Conservation (phyloP, 352 stramenopile genomes). For the Phytophthora podocarpi region DNA sequence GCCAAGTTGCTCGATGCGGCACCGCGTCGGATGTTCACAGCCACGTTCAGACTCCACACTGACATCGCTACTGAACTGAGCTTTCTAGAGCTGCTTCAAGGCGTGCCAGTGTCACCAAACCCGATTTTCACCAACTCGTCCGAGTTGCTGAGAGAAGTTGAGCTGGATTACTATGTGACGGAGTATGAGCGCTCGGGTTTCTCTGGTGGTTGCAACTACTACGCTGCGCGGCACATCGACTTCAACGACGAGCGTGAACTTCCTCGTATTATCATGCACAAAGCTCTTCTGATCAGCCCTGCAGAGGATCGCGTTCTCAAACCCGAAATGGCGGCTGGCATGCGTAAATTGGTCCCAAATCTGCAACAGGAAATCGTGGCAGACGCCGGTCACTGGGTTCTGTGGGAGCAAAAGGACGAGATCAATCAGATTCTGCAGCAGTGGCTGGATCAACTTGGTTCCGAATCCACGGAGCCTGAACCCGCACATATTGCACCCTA, state of each 20-base stretch:
- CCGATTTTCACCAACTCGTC: conserved; percentile 44
- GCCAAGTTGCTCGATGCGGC: conserved; percentile 42
- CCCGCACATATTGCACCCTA: too few relatives aligned
- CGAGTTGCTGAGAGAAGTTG: conserved; percentile 45
- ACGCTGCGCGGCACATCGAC: conserved; percentile 57
- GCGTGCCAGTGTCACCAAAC: conserved; percentile 35
- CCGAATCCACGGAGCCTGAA: not conserved
- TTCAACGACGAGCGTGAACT: conserved; percentile 50
- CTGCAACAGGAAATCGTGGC: conserved; percentile 52
- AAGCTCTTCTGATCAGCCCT: conserved; percentile 64
- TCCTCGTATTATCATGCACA: conserved; percentile 40
- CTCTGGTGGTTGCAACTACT: conserved; percentile 56
- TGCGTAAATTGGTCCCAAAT: conserved; percentile 51
- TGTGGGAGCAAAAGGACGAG: conserved; percentile 58
- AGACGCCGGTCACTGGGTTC: conserved; percentile 62
- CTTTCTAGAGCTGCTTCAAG: conserved; percentile 33
- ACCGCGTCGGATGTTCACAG: conserved; percentile 54
- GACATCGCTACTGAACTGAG: conserved; percentile 33
- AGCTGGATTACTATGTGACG: conserved; percentile 65
- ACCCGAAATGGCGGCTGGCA: conserved; percentile 59
- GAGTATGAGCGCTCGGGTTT: conserved; percentile 63
- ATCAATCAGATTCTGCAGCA: conserved; percentile 41
- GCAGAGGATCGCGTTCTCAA: conserved; percentile 55
- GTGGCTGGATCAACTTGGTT: conserved; percentile 41
- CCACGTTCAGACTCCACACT: conserved; percentile 48